These are phyloP conservation scores for Cordyceps farinosa DNA, from an alignment of 2,329 filamentous ascomycete species.

Conservation along the genomic window DNA sequence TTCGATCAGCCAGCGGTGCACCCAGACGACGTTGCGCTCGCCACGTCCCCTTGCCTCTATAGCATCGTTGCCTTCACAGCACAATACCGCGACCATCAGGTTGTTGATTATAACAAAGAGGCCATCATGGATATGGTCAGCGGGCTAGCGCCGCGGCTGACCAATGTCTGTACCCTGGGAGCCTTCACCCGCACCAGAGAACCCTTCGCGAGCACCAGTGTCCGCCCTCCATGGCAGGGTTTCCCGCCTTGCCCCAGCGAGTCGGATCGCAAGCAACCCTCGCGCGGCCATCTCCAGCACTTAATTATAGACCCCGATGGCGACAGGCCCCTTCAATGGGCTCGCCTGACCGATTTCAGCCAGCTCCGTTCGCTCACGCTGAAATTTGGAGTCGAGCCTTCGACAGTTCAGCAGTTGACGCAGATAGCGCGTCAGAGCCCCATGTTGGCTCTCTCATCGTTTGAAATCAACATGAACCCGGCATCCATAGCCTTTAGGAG, in stretches of 20 bases:
- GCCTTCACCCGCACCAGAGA: not conserved
- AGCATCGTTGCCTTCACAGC: conserved; percentile 3
- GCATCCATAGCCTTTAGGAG: too few relatives aligned
- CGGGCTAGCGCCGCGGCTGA: conserved; percentile 8
- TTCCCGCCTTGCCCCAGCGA: not conserved
- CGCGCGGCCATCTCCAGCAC: not conserved
- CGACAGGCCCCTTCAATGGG: not conserved
- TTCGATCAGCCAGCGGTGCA: not conserved
- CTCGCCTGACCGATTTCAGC: not conserved
- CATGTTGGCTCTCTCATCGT: not conserved
- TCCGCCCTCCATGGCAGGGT: not conserved
- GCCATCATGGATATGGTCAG: conserved; percentile 11
- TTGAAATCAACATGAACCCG: not conserved
- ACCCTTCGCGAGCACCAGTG: not conserved
- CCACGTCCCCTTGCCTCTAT: conserved; percentile 14
- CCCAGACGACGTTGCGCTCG: conserved; percentile 8
- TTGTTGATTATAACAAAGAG: conserved; percentile 1
- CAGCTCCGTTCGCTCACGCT: not conserved
- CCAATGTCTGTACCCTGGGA: not conserved
- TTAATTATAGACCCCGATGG: not conserved
- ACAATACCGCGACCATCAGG: not conserved
- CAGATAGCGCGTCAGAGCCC: not conserved
- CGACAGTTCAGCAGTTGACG: not conserved
- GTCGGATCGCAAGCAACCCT: not conserved
- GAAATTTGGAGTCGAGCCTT: not conserved